Base-by-base conservation (phyloP, 176 grass and related monocot species). In the Aegilops tauschii region DNA sequence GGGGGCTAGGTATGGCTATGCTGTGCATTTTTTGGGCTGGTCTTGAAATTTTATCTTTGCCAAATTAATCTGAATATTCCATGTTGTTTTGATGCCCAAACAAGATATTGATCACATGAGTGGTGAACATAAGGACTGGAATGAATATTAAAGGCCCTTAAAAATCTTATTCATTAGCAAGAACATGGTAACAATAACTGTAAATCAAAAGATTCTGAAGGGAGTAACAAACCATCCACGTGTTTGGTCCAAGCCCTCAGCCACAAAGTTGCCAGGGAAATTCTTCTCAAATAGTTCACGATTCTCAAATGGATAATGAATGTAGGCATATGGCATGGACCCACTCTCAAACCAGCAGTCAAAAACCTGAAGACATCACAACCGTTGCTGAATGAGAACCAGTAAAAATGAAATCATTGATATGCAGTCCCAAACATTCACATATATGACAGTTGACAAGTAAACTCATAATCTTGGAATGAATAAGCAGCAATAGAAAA, bases 271-370 rank as follows among this genome's bases (percentile, higher is more conserved):
- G 20, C 97, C 97, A 69, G 97, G 97, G 83, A 99, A 99, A 73
- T 99, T 99, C 64, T 96, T 94, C 77, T 99, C 94, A 79, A 99
- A 99, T 50, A 96, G 85, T 74, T 93, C 97, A 71, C 87, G 87
- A 87, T 99, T 99, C 89, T 99, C 97, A 80, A 99, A 99, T 85
- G 97, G 97, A 69, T 99, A 99, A 80, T 99, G 97, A 91, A 99
- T 93, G 84, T 96, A 96, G 31, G 97, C 97, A 90, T 96, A 99
- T 80, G 97, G 97, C 97, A 99, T 99, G 8, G 94, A 99, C 45
- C 94, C 94, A 80, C 97, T 99, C 85, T 99, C 97, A 82, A 99
- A 99, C 97, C 97, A 99, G 85, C 97, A 99, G 72, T 99, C 97
- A 8, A 99, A 99, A 84, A 99, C 97, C 97, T 99, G 85, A 85